phyloP scores from a whole-genome alignment of 345 rosid genomes.

The Theobroma cacao region DNA sequence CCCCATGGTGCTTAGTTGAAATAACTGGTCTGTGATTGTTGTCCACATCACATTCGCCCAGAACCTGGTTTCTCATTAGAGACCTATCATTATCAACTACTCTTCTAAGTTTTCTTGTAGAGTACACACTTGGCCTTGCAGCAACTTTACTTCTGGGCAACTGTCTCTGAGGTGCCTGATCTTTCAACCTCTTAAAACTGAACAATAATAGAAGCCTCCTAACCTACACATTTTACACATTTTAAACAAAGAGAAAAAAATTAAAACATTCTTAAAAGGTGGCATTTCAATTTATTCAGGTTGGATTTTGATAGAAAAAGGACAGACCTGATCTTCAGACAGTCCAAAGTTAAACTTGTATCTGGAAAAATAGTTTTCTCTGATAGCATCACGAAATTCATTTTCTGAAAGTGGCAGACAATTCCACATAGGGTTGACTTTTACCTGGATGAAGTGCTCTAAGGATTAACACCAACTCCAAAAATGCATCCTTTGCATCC shows the following conservation, averaged over 20 bases:
- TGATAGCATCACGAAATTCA: conserved; percentile 56
- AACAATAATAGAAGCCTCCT: conserved; percentile 41
- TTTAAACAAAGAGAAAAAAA: neutral
- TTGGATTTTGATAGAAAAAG: neutral
- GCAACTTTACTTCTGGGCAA: conserved; percentile 7
- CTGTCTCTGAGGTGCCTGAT: conserved; percentile 12
- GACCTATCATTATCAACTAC: conserved; percentile 15
- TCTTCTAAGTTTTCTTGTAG: conserved; percentile 18
- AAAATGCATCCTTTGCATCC: neutral
- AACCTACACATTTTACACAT: conserved; percentile 41
- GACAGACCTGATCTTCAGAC: conserved; percentile 58
- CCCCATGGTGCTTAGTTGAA: conserved; percentile 17
- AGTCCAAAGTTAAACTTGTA: conserved; percentile 76
- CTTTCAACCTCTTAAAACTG: conserved; percentile 34
- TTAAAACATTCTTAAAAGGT: neutral
- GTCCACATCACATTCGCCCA: conserved; percentile 18
- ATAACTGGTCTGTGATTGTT: conserved; percentile 5
- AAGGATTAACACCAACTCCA: neutral
- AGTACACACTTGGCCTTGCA: conserved; percentile 16
- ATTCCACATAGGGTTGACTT: conserved; percentile 41
- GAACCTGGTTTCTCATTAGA: neutral
- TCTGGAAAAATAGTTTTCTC: conserved; percentile 53
- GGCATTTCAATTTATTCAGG: neutral
- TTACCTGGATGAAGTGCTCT: conserved; percentile 39
- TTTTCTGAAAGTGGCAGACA: conserved; percentile 59